Base-by-base conservation (phyloP, 345 rosid genomes). In the Erucastrum elatum region DNA sequence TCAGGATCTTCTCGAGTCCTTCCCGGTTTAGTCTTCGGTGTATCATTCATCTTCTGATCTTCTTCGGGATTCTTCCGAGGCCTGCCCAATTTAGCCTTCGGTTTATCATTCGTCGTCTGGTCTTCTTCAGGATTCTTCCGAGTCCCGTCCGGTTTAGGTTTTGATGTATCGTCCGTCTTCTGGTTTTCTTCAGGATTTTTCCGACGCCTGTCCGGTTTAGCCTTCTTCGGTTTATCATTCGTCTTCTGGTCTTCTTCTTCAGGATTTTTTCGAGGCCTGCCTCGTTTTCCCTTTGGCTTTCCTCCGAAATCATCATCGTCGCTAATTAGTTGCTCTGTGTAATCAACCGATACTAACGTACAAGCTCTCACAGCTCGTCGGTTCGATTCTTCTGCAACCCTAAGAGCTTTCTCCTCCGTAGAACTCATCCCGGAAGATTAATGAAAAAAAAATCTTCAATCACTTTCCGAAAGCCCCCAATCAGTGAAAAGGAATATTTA, bases 381-480 rank as follows among this genome's bases (percentile, higher is more conserved):
- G 15, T 10, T 63, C 5, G 8, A 16, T 46, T 53, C 73, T 15
- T 68, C 63, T 1, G 68, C 25, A 68, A 44, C 68, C 53, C 27
- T 69, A 61, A 5, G 53, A 16, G 9, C 39, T 8, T n/a, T 70
- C 4, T 25, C 75, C 41, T 62, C 46, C 5, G 27, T 8, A 11
- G 34, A 55, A 70, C n/a, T 37, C 81, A 70, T 70, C 5, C 12
- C 59, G 29, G 21, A 51, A 49, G 56, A 49, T 49, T 49, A 49
- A 49, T 21, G 21, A 2, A 41, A 9, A 53, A 56, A 12, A 3
- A 29, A 15, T 65, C 26, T 4, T 8, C 15, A 13, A 0, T 3
- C 59, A 29, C 72, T 37, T 17, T 68, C 34, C 8, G 59, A 65
- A 29, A 29, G 10, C 26, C 64, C 33, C 62, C 53, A 34, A 53